These are phyloP conservation scores for Coemansia javaensis DNA, from an alignment of 192 early-diverging fungal species.

Conservation along the genomic window DNA sequence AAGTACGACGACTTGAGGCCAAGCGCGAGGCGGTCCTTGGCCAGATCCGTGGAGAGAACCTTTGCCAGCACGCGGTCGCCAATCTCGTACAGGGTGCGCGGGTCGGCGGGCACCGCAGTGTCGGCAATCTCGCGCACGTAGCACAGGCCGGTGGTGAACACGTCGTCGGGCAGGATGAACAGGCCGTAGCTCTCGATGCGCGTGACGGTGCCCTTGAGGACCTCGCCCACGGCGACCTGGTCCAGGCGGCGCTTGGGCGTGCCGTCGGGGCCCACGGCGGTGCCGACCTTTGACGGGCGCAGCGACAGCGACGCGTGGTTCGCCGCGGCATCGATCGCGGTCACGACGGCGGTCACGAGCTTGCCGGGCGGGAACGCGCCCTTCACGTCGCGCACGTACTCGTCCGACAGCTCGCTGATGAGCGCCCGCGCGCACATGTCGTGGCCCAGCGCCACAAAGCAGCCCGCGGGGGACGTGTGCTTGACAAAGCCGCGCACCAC, in stretches of 20 bases:
- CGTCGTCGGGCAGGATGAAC: conserved; percentile 76
- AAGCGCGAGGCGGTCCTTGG: conserved; percentile 65
- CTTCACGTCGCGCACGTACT: conserved; percentile 83
- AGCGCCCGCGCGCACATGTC: conserved; percentile 68
- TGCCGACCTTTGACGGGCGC: conserved; percentile 55
- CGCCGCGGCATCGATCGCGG: conserved; percentile 54
- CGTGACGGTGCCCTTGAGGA: conserved; percentile 73
- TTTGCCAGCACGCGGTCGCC: conserved; percentile 81
- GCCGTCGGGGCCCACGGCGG: conserved; percentile 15
- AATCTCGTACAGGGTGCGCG: conserved; percentile 64
- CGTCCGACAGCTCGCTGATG: conserved; percentile 82
- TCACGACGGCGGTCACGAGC: conserved; percentile 69
- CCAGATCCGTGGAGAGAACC: conserved; percentile 68
- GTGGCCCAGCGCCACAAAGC: conserved; percentile 69
- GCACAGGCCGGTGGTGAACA: conserved; percentile 74
- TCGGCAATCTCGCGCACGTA: conserved; percentile 83
- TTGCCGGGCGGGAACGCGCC: conserved; percentile 63
- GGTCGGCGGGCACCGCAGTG: conserved; percentile 63
- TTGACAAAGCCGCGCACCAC: conserved; percentile 70
- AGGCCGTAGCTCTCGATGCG: conserved; percentile 72
- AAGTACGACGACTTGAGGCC: conserved; percentile 87
- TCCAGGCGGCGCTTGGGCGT: conserved; percentile 47
- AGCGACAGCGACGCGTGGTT: conserved; percentile 69
- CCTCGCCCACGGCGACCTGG: conserved; percentile 65
- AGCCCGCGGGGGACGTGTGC: conserved; percentile 63